phyloP scores from a whole-genome alignment of 1,139 yeast species.

The Zygosaccharomyces pseudobailii region DNA sequence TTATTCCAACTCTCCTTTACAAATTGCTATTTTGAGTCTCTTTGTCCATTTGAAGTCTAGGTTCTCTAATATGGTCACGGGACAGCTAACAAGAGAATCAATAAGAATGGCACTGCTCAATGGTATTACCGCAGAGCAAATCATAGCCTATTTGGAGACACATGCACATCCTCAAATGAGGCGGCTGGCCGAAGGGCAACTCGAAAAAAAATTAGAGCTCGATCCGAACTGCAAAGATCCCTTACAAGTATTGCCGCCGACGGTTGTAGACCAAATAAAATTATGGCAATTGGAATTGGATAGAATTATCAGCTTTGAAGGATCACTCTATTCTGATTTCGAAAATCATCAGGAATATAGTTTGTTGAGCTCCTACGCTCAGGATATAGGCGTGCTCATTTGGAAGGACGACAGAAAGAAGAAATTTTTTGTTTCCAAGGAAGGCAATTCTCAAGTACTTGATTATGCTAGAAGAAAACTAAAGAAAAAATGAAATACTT shows the following conservation, averaged over 20 bases:
- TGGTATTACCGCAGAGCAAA: conserved; percentile 95
- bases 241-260: conserved; percentile 79
- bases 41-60: conserved; percentile 82
- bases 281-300: conserved; percentile 96
- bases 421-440: conserved; percentile 72
- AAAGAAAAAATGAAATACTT: conserved; percentile 21
- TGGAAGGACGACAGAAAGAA: conserved; percentile 74
- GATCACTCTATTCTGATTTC: conserved; percentile 85
- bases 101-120: conserved; percentile 75
- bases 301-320: conserved; percentile 82
- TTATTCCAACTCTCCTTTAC: conserved; percentile 90
- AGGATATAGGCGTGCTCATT: conserved; percentile 81
- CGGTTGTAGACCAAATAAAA: conserved; percentile 90
- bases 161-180: conserved; percentile 96
- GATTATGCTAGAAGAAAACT: conserved; percentile 69
- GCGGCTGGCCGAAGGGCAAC: conserved; percentile 58
- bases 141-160: conserved; percentile 78
- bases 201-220: conserved; percentile 60
- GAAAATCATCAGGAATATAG: conserved; percentile 73
- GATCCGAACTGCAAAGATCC: conserved; percentile 54
- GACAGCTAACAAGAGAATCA: conserved; percentile 89
- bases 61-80: conserved; percentile 88
- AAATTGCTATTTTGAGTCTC: conserved; percentile 83
- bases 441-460: conserved; percentile 82
- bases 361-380: conserved; percentile 68